Percentiles rank a stretch among this genome's conserved stretches.
Evolutionary conservation across 257 asterid genomes (phyloP).

Genomic region (Ajuga chamaepitys): DNA sequence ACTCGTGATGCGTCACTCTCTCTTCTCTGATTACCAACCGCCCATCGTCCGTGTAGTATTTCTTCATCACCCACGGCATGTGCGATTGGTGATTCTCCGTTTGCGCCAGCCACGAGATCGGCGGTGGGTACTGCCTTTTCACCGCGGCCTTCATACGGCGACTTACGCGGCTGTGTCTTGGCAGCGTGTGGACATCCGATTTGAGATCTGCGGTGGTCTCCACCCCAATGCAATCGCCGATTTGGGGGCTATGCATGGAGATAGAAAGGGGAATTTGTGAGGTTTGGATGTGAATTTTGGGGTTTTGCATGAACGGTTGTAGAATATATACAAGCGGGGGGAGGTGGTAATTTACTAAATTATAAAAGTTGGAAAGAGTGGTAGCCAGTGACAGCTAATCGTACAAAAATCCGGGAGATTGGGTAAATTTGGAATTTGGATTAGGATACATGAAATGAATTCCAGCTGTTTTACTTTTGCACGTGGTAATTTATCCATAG

Average conservation of each 20-base stretch:
- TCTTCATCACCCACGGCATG: slow-evolving; percentile 64
- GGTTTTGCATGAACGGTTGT: slow-evolving; percentile 9
- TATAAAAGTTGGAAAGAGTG: slow-evolving; percentile 1
- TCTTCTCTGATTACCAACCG: slow-evolving; percentile 56
- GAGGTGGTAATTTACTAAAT: background rate
- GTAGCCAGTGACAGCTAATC: slow-evolving; percentile 27
- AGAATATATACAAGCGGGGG: background rate
- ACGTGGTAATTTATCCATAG: background rate
- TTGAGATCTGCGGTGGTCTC: slow-evolving; percentile 44
- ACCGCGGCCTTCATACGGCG: background rate
- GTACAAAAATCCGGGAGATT: background rate
- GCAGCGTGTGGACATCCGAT: slow-evolving; percentile 12
- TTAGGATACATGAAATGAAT: background rate
- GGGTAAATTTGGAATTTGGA: slow-evolving; percentile 14
- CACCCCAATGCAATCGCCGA: slow-evolving; percentile 45
- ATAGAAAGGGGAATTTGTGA: background rate
- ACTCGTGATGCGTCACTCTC: slow-evolving; percentile 46
- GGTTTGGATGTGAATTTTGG: background rate
- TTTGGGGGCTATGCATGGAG: slow-evolving; percentile 32
- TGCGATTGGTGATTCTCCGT: slow-evolving; percentile 31
- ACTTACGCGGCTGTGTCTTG: background rate
- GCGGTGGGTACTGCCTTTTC: slow-evolving; percentile 51
- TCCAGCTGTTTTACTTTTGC: background rate
- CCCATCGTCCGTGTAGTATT: slow-evolving; percentile 43
- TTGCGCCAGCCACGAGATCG: slow-evolving; percentile 38